phyloP scores from a whole-genome alignment of 495 filamentous ascomycete genomes.

The Rusavskia elegans region DNA sequence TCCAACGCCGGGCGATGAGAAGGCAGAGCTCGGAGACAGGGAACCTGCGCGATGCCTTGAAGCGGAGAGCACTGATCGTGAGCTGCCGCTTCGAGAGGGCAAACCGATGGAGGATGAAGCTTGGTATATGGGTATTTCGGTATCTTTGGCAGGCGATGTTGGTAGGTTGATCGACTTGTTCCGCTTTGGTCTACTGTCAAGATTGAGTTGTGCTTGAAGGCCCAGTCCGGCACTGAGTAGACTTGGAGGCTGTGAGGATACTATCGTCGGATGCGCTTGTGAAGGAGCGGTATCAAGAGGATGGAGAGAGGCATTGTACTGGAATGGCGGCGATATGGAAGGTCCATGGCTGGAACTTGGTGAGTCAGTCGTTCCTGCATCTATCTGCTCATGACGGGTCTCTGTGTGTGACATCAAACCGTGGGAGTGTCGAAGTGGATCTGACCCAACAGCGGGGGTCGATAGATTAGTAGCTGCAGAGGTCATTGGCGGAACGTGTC shows the following conservation, averaged over 20 bases:
- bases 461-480: not conserved
- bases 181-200: constrained; percentile 14
- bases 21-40: constrained; percentile 40
- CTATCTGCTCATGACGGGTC: not conserved
- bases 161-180: not conserved
- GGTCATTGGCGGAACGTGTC: not conserved
- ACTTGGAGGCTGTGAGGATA: constrained; percentile 5
- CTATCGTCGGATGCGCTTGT: constrained; percentile 9
- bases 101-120: constrained; percentile 29
- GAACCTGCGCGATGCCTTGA: constrained; percentile 33
- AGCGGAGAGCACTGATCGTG: constrained; percentile 28
- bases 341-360: not conserved
- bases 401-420: not conserved
- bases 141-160: constrained; percentile 8
- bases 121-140: constrained; percentile 20
- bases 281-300: constrained; percentile 6
- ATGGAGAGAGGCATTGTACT: constrained; percentile 12
- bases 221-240: constrained; percentile 19
- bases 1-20: constrained; percentile 57
- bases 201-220: constrained; percentile 18
- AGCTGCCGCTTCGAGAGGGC: constrained; percentile 32
- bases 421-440: not conserved
- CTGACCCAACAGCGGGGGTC: not conserved
- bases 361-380: not conserved
- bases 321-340: constrained; percentile 2